phyloP scores from a whole-genome alignment of 306 rosid species.

The Medicago ruthenica region DNA sequence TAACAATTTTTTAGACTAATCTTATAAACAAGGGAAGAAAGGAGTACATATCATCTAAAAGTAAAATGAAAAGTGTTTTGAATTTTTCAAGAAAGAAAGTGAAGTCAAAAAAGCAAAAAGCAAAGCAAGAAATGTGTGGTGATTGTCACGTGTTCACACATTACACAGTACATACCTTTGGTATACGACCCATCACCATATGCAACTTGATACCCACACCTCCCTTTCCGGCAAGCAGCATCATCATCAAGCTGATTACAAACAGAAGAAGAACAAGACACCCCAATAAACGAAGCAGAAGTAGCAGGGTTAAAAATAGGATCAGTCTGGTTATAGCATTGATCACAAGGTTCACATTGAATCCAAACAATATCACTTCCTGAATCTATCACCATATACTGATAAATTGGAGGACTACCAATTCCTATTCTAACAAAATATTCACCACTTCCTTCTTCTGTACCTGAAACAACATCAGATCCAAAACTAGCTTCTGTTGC shows the following conservation, averaged over 20 bases:
- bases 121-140: background rate
- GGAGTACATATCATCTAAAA: background rate
- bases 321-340: constrained; percentile 83
- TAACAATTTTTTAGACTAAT: too few relatives aligned
- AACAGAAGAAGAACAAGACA: constrained; percentile 69
- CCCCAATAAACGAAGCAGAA: constrained; percentile 67
- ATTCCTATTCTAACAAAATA: constrained; percentile 82
- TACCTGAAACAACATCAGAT: constrained; percentile 81
- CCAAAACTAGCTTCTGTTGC: constrained; percentile 53
- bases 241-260: constrained; percentile 72
- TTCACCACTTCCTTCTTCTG: constrained; percentile 84
- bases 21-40: too few relatives aligned
- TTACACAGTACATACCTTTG: constrained; percentile 8
- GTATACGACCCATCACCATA: constrained; percentile 94
- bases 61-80: constrained; percentile 5
- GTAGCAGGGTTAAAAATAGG: constrained; percentile 83
- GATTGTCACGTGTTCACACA: background rate
- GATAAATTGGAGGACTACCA: constrained; percentile 78
- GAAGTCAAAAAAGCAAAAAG: constrained; percentile 20
- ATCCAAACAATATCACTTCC: constrained; percentile 95
- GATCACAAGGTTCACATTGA: constrained; percentile 81
- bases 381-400: constrained; percentile 78
- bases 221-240: constrained; percentile 61
- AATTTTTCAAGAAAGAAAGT: constrained; percentile 16
- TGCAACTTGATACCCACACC: constrained; percentile 72